A percentile compares a stretch with the other conserved stretches of the same genome.
phyloP scores from a whole-genome alignment of 2,329 filamentous ascomycete species.

The Aspergillus ochraceoroseus region DNA sequence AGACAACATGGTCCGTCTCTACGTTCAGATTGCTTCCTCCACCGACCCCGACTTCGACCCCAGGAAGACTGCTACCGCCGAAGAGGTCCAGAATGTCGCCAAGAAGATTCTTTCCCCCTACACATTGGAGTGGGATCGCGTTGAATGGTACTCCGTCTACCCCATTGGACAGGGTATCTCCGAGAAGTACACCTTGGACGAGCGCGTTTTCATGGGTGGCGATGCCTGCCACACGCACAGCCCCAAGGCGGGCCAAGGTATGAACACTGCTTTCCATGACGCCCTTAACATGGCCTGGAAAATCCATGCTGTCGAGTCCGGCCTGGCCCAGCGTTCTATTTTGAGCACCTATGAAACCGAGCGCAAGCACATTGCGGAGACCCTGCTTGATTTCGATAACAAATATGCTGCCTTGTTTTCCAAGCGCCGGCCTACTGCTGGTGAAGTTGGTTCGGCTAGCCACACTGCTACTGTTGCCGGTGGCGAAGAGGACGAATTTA shows the following conservation, averaged over 20 bases:
- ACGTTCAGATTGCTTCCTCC: conserved; percentile 58
- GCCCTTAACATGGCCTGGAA: conserved; percentile 94
- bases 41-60: conserved; percentile 59
- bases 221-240: conserved; percentile 62
- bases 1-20: conserved; percentile 48
- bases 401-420: conserved; percentile 89
- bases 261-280: conserved; percentile 57
- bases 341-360: conserved; percentile 83
- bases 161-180: conserved; percentile 62
- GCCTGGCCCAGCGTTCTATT: conserved; percentile 69
- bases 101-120: conserved; percentile 58
- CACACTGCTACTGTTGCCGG: conserved; percentile 27
- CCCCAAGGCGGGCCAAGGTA: conserved; percentile 62
- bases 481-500: conserved; percentile 62
- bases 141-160: conserved; percentile 64
- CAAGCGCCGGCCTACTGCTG: conserved; percentile 65
- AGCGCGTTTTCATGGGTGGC: conserved; percentile 62
- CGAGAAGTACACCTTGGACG: conserved; percentile 60
- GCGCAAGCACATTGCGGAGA: conserved; percentile 78
- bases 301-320: conserved; percentile 81
- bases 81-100: conserved; percentile 55
- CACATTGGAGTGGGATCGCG: conserved; percentile 58
- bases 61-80: conserved; percentile 55
- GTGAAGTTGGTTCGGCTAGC: conserved; percentile 66
- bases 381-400: conserved; percentile 78